Conservation (phyloP, 2,329 filamentous ascomycete species). For the Diaporthe destruens region DNA sequence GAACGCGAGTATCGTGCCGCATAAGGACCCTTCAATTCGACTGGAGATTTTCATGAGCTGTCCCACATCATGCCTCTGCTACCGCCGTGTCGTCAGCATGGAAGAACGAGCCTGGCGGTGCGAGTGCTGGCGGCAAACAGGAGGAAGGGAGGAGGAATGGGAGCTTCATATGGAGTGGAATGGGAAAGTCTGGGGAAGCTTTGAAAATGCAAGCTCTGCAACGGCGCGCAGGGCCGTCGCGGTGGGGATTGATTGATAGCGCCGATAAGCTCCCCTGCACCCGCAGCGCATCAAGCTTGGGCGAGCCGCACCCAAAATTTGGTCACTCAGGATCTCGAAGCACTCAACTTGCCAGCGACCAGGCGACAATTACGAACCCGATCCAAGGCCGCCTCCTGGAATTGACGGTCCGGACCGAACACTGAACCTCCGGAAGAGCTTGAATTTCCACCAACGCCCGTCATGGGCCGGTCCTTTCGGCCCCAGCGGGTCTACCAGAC, state of each 20-base stretch:
- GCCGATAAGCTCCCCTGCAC: conserved; percentile 43
- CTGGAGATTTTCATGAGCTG: conserved; percentile 71
- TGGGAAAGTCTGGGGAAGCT: conserved; percentile 25
- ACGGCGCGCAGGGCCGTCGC: conserved; percentile 23
- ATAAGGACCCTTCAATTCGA: conserved; percentile 72
- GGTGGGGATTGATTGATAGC: conserved; percentile 35
- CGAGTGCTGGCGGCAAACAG: conserved; percentile 12
- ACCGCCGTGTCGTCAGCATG: conserved; percentile 48
- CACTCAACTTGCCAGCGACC: conserved; percentile 49
- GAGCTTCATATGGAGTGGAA: conserved; percentile 1
- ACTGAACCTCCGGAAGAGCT: not conserved
- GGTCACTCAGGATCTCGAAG: conserved; percentile 52
- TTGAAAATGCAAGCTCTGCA: conserved; percentile 35
- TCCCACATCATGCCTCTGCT: conserved; percentile 60
- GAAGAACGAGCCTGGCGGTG: conserved; percentile 36
- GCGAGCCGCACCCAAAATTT: conserved; percentile 51
- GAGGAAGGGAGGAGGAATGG: conserved; percentile 3
- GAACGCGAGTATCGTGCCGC: conserved; percentile 66
- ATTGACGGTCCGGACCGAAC: not conserved
- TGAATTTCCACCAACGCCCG: conserved; percentile 36
- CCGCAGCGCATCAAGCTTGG: conserved; percentile 57
- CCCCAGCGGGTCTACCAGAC: conserved; percentile 60
- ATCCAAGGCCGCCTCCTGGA: not conserved
- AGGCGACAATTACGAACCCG: not conserved
- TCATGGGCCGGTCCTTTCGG: conserved; percentile 52